Percentiles rank a stretch among this genome's conserved stretches.
These are phyloP conservation scores for Blastocystis sp. DNA, from an alignment of 352 stramenopile species.

Conservation along the genomic window DNA sequence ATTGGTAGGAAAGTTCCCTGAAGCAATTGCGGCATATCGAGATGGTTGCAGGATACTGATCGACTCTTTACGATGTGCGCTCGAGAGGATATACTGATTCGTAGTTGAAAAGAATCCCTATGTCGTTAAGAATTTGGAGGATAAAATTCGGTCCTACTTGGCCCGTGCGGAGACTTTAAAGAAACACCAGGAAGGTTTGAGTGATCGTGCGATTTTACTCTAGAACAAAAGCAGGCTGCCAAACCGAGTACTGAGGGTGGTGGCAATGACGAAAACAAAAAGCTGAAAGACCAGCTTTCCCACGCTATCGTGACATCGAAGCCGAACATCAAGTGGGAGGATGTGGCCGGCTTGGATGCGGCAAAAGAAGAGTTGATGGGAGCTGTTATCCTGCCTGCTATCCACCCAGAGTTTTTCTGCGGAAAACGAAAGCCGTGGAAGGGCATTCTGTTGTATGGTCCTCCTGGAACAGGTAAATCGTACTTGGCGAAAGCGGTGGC, in stretches of 20 bases:
- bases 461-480: slow-evolving; percentile 83
- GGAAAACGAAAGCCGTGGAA: slow-evolving; percentile 71
- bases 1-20: slow-evolving; percentile 30
- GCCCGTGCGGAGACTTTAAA: slow-evolving; percentile 77
- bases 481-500: slow-evolving; percentile 92
- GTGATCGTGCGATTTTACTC: slow-evolving; percentile 1
- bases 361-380: slow-evolving; percentile 97
- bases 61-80: neutral
- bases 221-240: slow-evolving; percentile 38
- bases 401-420: slow-evolving; percentile 94
- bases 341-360: slow-evolving; percentile 89
- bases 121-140: slow-evolving; percentile 80
- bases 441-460: slow-evolving; percentile 92
- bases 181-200: slow-evolving; percentile 71
- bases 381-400: slow-evolving; percentile 87
- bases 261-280: slow-evolving; percentile 86
- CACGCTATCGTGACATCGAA: slow-evolving; percentile 74
- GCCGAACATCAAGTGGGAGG: slow-evolving; percentile 74
- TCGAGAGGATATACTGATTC: neutral
- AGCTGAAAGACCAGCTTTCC: slow-evolving; percentile 84
- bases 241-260: slow-evolving; percentile 75
- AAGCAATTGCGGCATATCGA: slow-evolving; percentile 28
- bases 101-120: slow-evolving; percentile 82
- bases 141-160: slow-evolving; percentile 80
- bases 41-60: slow-evolving; percentile 10